A percentile compares a stretch with the other conserved stretches of the same genome.
phyloP scores from a whole-genome alignment of 2,329 filamentous ascomycete genomes.

The Colletotrichum navitas region DNA sequence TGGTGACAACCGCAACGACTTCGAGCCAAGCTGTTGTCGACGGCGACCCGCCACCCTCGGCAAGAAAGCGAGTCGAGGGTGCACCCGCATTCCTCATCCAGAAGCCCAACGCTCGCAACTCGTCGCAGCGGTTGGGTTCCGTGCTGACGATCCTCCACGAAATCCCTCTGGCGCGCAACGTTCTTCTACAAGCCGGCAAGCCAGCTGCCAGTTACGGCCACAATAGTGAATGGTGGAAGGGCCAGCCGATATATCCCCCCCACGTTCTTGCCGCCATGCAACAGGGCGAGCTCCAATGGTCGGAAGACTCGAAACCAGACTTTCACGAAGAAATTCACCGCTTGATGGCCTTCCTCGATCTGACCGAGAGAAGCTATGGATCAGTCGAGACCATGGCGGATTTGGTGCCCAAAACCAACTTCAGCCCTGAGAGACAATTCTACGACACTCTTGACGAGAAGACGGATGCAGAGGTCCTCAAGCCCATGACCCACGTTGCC shows the following conservation, averaged over 20 bases:
- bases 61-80: conserved; percentile 57
- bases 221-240: conserved; percentile 72
- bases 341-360: conserved; percentile 73
- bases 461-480: conserved; percentile 43
- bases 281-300: conserved; percentile 49
- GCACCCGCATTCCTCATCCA: conserved; percentile 66
- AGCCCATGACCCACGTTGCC: conserved; percentile 50
- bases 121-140: conserved; percentile 61
- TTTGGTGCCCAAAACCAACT: conserved; percentile 50
- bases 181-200: conserved; percentile 60
- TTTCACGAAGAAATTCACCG: conserved; percentile 70
- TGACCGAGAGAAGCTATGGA: conserved; percentile 70
- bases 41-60: conserved; percentile 52
- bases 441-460: conserved; percentile 55
- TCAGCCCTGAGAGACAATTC: conserved; percentile 57
- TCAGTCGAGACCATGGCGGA: conserved; percentile 63
- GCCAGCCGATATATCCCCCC: conserved; percentile 61
- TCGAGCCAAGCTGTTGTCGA: conserved; percentile 45
- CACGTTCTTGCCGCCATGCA: conserved; percentile 53
- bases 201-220: conserved; percentile 65
- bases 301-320: conserved; percentile 51
- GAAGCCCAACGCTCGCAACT: conserved; percentile 50
- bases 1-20: conserved; percentile 60
- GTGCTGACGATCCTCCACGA: conserved; percentile 71
- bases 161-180: conserved; percentile 70